phyloP scores from a whole-genome alignment of 1,139 yeast genomes.

The Blastobotrys serpentis region DNA sequence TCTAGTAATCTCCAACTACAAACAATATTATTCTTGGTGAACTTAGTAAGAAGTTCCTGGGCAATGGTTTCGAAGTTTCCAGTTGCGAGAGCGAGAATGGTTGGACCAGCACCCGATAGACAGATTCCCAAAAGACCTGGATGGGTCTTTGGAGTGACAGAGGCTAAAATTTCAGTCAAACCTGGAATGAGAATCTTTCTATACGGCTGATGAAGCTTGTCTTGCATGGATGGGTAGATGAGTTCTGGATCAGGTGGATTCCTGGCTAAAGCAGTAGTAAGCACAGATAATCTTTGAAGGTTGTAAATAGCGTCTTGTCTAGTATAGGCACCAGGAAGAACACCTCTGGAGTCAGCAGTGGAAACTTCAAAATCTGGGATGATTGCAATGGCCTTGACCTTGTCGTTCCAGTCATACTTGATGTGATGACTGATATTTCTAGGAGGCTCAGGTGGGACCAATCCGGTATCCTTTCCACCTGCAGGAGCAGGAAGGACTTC shows the following conservation, averaged over 20 bases:
- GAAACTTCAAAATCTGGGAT: constrained; percentile 93
- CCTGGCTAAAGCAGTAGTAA: constrained; percentile 80
- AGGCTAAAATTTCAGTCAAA: constrained; percentile 70
- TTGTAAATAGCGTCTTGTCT: constrained; percentile 85
- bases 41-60: constrained; percentile 63
- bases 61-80: constrained; percentile 86
- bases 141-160: constrained; percentile 77
- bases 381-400: constrained; percentile 82
- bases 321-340: constrained; percentile 77
- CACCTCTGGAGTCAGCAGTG: constrained; percentile 87
- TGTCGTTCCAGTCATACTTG: constrained; percentile 77
- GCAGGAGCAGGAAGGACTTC: constrained; percentile 80
- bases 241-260: constrained; percentile 78
- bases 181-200: constrained; percentile 91
- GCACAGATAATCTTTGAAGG: constrained; percentile 70
- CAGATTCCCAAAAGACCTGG: constrained; percentile 91
- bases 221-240: constrained; percentile 95
- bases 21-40: constrained; percentile 61
- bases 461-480: constrained; percentile 63
- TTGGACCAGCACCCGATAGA: constrained; percentile 97
- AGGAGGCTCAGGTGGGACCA: constrained; percentile 82
- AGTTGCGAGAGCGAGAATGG: constrained; percentile 90
- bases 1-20: constrained; percentile 84
- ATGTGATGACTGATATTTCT: constrained; percentile 82
- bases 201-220: constrained; percentile 93